Evolutionary conservation across 2,329 filamentous ascomycete species (phyloP).

Genomic region (Aureobasidium melanogenum): DNA sequence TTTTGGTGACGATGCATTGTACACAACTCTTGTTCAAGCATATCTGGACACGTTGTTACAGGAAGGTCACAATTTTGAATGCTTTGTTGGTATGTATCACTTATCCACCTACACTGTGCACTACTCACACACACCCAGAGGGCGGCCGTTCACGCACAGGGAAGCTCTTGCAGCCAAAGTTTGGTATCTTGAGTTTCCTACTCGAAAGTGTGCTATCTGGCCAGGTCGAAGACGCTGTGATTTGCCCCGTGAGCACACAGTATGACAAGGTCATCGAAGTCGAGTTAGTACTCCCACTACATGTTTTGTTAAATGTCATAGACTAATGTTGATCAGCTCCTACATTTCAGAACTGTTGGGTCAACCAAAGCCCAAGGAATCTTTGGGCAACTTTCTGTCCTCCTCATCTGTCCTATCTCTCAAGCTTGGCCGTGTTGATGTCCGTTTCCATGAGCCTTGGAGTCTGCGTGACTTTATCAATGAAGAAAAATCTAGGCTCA

Average conservation of each 20-base stretch:
- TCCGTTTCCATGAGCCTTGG: constrained; percentile 95
- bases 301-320: not conserved
- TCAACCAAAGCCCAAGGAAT: constrained; percentile 92
- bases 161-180: constrained; percentile 88
- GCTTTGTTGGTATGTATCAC: constrained; percentile 56
- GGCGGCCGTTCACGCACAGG: constrained; percentile 87
- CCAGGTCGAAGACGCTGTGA: constrained; percentile 79
- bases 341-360: constrained; percentile 93
- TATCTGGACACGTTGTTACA: constrained; percentile 91
- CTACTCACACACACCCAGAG: constrained; percentile 39
- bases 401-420: constrained; percentile 82
- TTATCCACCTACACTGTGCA: not conserved
- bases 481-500: constrained; percentile 56
- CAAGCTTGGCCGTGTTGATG: constrained; percentile 83
- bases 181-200: constrained; percentile 86
- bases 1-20: constrained; percentile 86
- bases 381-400: constrained; percentile 79
- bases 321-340: constrained; percentile 40
- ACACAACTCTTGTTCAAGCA: constrained; percentile 84
- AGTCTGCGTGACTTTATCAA: constrained; percentile 74
- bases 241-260: constrained; percentile 93
- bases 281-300: constrained; percentile 41
- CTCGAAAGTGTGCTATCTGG: constrained; percentile 84
- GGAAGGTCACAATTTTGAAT: constrained; percentile 89
- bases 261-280: constrained; percentile 99